These are phyloP conservation scores for Podila horticola DNA, from an alignment of 192 early-diverging fungal genomes.

Conservation along the genomic window DNA sequence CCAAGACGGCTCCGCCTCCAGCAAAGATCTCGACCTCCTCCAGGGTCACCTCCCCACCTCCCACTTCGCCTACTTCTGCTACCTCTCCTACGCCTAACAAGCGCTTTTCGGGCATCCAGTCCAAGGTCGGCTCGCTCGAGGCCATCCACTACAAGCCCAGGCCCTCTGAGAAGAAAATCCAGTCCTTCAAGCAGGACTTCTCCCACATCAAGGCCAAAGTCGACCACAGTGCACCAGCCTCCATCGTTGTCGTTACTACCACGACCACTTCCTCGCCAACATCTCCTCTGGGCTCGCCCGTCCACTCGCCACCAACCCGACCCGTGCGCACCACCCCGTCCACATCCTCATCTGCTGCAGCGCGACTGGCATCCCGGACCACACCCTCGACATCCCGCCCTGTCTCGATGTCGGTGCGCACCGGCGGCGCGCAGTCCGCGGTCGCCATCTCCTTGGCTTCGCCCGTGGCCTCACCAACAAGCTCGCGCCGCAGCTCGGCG, in stretches of 20 bases:
- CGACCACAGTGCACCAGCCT: conserved; percentile 26
- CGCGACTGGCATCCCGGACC: background rate
- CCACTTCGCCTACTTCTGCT: background rate
- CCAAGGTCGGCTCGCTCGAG: conserved; percentile 57
- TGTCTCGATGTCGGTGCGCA: background rate
- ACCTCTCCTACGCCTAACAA: conserved; percentile 12
- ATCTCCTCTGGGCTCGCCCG: background rate
- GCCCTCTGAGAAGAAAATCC: conserved; percentile 51
- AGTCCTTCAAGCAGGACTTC: conserved; percentile 44
- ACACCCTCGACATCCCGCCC: conserved; percentile 1
- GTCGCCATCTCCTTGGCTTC: background rate
- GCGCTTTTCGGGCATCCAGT: conserved; percentile 40
- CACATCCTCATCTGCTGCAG: background rate
- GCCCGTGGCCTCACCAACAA: background rate
- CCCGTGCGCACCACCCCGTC: background rate
- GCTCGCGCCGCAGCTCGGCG: conserved; percentile 20
- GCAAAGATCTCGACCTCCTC: conserved; percentile 5
- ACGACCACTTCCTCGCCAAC: background rate
- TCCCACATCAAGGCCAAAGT: conserved; percentile 48
- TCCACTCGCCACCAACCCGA: background rate
- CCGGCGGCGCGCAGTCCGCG: background rate
- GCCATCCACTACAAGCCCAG: conserved; percentile 48
- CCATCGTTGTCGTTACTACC: background rate
- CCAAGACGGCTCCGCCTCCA: background rate
- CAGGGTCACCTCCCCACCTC: background rate